These are phyloP conservation scores for Malus hybrid DNA, from an alignment of 331 rosid genomes.

Conservation along the genomic window DNA sequence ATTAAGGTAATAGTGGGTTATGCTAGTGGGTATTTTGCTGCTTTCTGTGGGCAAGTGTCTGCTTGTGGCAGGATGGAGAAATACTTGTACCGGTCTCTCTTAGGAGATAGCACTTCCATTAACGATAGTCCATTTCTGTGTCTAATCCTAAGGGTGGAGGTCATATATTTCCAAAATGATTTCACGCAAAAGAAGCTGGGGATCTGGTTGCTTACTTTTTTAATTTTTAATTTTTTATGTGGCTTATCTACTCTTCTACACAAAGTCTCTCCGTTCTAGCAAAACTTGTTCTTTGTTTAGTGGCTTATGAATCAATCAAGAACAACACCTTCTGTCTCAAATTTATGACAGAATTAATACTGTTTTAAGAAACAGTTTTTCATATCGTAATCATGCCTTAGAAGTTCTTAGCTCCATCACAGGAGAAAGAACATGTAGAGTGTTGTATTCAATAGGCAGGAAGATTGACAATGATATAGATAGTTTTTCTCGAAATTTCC, in stretches of 20 bases:
- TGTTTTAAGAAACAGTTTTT: not conserved
- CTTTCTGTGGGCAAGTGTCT: constrained; percentile 6
- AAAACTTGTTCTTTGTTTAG: not conserved
- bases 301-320: not conserved
- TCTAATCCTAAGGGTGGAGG: not conserved
- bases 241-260: not conserved
- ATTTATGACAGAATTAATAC: not conserved
- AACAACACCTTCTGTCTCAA: not conserved
- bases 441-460: not conserved
- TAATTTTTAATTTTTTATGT: not conserved
- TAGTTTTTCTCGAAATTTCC: not conserved
- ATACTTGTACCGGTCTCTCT: not conserved
- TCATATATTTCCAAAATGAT: not conserved
- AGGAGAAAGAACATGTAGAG: not conserved
- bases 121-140: not conserved
- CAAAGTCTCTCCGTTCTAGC: not conserved
- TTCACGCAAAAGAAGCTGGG: not conserved
- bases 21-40: not conserved
- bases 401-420: not conserved
- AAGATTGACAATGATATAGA: not conserved
- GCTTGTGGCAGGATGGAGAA: constrained; percentile 1
- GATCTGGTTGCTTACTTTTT: not conserved
- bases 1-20: constrained; percentile 9
- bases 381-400: not conserved
- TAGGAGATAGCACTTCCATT: not conserved